A percentile compares a stretch with the other conserved stretches of the same genome.
Evolutionary conservation across 768 basidiomycete genomes (phyloP).

Genomic region (Boletus sp.): DNA sequence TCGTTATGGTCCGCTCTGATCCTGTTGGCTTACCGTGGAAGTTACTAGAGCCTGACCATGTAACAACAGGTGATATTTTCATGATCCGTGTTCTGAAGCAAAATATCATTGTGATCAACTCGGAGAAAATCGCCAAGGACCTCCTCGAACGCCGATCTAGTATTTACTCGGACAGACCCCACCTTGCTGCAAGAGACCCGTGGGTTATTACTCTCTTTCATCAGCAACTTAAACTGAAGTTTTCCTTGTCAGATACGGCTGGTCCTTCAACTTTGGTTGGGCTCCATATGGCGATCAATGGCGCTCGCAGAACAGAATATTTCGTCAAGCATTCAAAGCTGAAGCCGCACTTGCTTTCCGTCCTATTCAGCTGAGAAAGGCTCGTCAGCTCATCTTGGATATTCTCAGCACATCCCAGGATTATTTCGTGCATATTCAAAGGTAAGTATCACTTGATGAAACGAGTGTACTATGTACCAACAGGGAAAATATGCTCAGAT

Average conservation of each 20-base stretch:
- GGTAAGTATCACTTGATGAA: background rate
- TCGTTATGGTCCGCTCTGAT: slow-evolving; percentile 13
- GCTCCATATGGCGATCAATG: slow-evolving; percentile 21
- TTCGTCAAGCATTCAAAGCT: slow-evolving; percentile 21
- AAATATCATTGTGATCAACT: too few relatives aligned
- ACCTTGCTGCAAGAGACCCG: slow-evolving; percentile 14
- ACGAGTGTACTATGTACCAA: background rate
- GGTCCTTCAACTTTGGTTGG: slow-evolving; percentile 16
- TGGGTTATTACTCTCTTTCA: background rate
- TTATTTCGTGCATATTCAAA: slow-evolving; percentile 6
- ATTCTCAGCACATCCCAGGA: slow-evolving; percentile 8
- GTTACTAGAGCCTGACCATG: background rate
- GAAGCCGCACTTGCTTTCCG: slow-evolving; percentile 11
- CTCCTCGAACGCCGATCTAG: slow-evolving; percentile 27
- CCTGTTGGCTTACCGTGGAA: background rate
- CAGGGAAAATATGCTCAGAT: slow-evolving; percentile 2
- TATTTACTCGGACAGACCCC: slow-evolving; percentile 28
- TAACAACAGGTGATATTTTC: slow-evolving; percentile 1
- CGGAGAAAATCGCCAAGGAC: slow-evolving; percentile 4
- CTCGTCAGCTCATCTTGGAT: slow-evolving; percentile 14
- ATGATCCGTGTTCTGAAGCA: too few relatives aligned
- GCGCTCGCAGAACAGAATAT: slow-evolving; percentile 21
- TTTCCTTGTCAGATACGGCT: slow-evolving; percentile 13
- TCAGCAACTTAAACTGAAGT: background rate
- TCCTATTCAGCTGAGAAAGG: slow-evolving; percentile 18